Percentiles rank a stretch among this genome's conserved stretches.
Evolutionary conservation across 352 stramenopile genomes (phyloP).

Genomic region (Pythium aristosporum): DNA sequence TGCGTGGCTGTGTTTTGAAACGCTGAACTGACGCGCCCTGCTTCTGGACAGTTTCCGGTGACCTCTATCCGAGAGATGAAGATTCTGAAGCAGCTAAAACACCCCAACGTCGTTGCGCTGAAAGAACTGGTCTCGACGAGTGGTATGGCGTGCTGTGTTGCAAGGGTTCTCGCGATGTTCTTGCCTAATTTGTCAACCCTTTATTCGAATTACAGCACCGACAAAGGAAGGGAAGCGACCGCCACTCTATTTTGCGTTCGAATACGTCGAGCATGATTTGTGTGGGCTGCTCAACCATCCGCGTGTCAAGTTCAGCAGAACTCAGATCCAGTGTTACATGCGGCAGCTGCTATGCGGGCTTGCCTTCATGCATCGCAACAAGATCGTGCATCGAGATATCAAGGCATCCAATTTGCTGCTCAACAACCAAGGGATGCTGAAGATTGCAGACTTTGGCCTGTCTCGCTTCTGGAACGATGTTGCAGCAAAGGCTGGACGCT

Average conservation of each 20-base stretch:
- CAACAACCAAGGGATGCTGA: conserved; percentile 84
- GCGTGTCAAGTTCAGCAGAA: conserved; percentile 78
- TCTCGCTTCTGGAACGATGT: conserved; percentile 87
- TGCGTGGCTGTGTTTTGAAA: background rate
- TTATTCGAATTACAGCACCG: conserved; percentile 35
- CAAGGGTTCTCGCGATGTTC: background rate
- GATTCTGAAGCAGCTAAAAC: conserved; percentile 94
- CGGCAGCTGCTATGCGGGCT: conserved; percentile 75
- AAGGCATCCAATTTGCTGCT: conserved; percentile 85
- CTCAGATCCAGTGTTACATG: conserved; percentile 89
- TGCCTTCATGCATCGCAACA: conserved; percentile 88
- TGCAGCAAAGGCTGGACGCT: conserved; percentile 76
- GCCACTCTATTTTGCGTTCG: conserved; percentile 85
- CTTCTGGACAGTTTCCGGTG: conserved; percentile 81
- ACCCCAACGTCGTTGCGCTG: conserved; percentile 95
- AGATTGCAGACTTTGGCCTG: conserved; percentile 81
- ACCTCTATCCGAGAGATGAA: conserved; percentile 98
- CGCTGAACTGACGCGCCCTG: background rate
- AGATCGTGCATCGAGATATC: conserved; percentile 87
- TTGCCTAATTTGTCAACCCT: background rate
- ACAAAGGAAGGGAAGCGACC: conserved; percentile 82
- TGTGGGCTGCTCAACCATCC: conserved; percentile 82
- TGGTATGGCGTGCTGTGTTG: conserved; percentile 30
- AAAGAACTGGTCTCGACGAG: conserved; percentile 93
- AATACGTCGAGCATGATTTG: conserved; percentile 88